Conservation (phyloP, 306 rosid species). For the Dicorynia guianensis region DNA sequence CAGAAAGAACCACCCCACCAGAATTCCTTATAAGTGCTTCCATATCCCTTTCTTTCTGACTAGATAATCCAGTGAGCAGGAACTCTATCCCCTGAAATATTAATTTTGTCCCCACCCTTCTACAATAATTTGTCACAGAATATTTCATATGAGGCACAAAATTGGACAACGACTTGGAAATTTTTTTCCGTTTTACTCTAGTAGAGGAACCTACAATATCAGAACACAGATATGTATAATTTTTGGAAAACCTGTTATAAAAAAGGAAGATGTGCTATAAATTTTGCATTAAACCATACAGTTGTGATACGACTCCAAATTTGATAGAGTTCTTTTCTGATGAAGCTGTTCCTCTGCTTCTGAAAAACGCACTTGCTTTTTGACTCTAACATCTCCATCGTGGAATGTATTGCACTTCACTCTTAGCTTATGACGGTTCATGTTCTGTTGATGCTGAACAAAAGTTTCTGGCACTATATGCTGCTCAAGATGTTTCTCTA, state of each 20-base stretch:
- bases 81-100: slow-evolving; percentile 76
- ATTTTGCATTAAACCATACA: slow-evolving; percentile 42
- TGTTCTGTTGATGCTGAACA: slow-evolving; percentile 45
- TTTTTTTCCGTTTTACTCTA: slow-evolving; percentile 51
- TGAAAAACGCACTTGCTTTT: slow-evolving; percentile 69
- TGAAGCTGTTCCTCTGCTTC: slow-evolving; percentile 58
- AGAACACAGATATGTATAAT: slow-evolving; percentile 32
- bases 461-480: slow-evolving; percentile 38
- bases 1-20: slow-evolving; percentile 75
- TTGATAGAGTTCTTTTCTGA: slow-evolving; percentile 48
- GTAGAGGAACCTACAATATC: slow-evolving; percentile 61
- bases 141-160: slow-evolving; percentile 37
- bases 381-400: slow-evolving; percentile 46
- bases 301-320: slow-evolving; percentile 46
- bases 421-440: slow-evolving; percentile 39
- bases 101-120: slow-evolving; percentile 46
- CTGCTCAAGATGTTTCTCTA: slow-evolving; percentile 39
- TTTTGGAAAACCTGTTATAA: not conserved
- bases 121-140: slow-evolving; percentile 45
- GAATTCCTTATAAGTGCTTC: slow-evolving; percentile 69
- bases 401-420: slow-evolving; percentile 37
- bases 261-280: slow-evolving; percentile 21
- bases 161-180: slow-evolving; percentile 44
- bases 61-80: slow-evolving; percentile 81
- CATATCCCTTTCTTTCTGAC: slow-evolving; percentile 63